Evolutionary conservation across 2,329 filamentous ascomycete genomes (phyloP), one percentile per base, ranked within the genome.

Genomic region (Eutypa lata): DNA sequence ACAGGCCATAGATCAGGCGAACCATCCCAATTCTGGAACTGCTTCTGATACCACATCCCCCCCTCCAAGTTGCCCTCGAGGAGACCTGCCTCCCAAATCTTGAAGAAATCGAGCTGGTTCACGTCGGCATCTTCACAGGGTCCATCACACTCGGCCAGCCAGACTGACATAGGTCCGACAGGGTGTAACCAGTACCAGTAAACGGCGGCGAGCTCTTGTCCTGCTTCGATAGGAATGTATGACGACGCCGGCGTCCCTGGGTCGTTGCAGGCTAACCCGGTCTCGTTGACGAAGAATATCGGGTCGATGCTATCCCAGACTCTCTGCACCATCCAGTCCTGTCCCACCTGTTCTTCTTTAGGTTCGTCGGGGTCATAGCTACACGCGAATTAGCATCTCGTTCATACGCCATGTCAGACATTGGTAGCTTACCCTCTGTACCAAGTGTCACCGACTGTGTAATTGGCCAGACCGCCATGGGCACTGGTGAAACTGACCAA

Each of bases 171-270:
- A 7, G 72, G 72, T 1, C 72, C 72, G 6, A 72, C 66, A 11
- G 71, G 70, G 53, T 74, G 71, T 13, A 73, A 64, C 72, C 72
- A 74, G 60, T 69, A 72, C 68, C 68, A 73, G 60, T 73, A 74
- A 3, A 73, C 66, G 19, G 68, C 71, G 0, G 70, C 72, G 50
- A 73, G 61, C 53, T 65, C 66, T 13, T 69, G 63, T 21, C 71
- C 71, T 2, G 71, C 69, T 2, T 48, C 47, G 49, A 73, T 65
- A 24, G 70, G 68, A 47, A 73, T 73, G 58, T 71, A 71, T 1
- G 68, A 65, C 11, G 67, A 61, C 16, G 70, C 63, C 3, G 70
- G 57, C 1, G 62, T 64, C 40, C 64, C 71, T 0, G 71, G 71
- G 16, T 53, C 64, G 59, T 74, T 74, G 57, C 71, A 74, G 2